These are phyloP conservation scores for Naganishia sp. DNA, from an alignment of 1,284 basidiomycete genomes.

Conservation along the genomic window DNA sequence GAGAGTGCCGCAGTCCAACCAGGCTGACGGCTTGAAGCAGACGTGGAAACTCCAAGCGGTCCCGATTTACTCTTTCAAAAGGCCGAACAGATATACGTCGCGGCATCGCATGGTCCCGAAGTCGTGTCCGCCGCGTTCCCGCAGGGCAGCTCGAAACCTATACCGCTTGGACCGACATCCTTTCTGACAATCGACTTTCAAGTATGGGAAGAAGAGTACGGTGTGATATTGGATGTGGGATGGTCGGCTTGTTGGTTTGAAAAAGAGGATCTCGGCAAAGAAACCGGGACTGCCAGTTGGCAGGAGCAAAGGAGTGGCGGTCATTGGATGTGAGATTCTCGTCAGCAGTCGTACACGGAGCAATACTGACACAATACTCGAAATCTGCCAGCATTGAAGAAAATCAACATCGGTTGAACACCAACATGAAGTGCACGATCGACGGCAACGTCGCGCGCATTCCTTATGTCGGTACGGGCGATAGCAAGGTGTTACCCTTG, in stretches of 20 bases:
- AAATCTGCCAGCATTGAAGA: constrained; percentile 43
- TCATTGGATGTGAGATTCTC: constrained; percentile 46
- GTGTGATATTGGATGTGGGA: constrained; percentile 43
- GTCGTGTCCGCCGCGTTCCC: constrained; percentile 14
- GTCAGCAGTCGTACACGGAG: neutral
- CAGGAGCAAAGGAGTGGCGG: constrained; percentile 40
- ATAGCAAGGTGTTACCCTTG: constrained; percentile 30
- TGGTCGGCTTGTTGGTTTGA: constrained; percentile 45
- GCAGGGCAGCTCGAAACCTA: constrained; percentile 10
- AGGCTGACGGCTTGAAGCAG: neutral
- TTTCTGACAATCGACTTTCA: constrained; percentile 45
- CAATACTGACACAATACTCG: no score
- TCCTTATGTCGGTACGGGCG: constrained; percentile 40
- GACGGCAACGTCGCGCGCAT: constrained; percentile 36
- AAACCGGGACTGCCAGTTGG: constrained; percentile 13
- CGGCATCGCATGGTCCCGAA: constrained; percentile 42
- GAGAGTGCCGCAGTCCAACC: neutral
- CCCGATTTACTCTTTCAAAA: constrained; percentile 34
- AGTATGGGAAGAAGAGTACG: constrained; percentile 44
- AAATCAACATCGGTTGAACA: constrained; percentile 41
- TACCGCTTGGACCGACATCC: constrained; percentile 38
- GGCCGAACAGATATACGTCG: constrained; percentile 43
- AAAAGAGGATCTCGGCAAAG: constrained; percentile 33
- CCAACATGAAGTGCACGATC: constrained; percentile 14
- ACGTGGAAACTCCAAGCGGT: neutral